Conservation (phyloP, 371 early-diverging fungal species). For the Cokeromyces recurvatus region DNA sequence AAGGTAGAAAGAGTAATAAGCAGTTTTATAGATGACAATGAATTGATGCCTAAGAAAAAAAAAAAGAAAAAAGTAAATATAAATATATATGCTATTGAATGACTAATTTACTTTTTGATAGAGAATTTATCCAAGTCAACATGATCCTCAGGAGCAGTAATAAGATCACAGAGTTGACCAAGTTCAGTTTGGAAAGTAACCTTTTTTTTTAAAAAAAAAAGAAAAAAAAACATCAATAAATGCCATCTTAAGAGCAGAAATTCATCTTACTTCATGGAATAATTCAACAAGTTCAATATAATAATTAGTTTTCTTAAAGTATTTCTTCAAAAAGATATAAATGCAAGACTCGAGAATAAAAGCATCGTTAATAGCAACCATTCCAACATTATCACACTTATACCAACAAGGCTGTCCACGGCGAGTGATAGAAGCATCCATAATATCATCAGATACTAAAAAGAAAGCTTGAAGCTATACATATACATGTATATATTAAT, state of each 20-base stretch:
- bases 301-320: conserved; percentile 78
- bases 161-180: conserved; percentile 94
- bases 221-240: no score
- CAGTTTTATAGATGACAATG: conserved; percentile 96
- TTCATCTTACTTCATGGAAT: conserved; percentile 73
- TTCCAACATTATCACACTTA: conserved; percentile 75
- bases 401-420: conserved; percentile 98
- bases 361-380: conserved; percentile 92
- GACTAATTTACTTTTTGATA: conserved; percentile 71
- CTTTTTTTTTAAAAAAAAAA: conserved; percentile 20
- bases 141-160: conserved; percentile 93
- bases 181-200: conserved; percentile 94
- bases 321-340: conserved; percentile 87
- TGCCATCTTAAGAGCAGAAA: background rate
- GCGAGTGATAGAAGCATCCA: conserved; percentile 93
- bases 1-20: conserved; percentile 98
- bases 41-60: conserved; percentile 62
- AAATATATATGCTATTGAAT: no score
- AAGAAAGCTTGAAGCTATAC: conserved; percentile 94
- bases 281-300: conserved; percentile 90
- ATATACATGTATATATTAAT: no score
- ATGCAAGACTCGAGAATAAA: conserved; percentile 90
- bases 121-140: conserved; percentile 89
- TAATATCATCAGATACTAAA: conserved; percentile 96
- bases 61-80: no score